Base-by-base conservation (phyloP, 495 filamentous ascomycete species). In the Terfezia claveryi region DNA sequence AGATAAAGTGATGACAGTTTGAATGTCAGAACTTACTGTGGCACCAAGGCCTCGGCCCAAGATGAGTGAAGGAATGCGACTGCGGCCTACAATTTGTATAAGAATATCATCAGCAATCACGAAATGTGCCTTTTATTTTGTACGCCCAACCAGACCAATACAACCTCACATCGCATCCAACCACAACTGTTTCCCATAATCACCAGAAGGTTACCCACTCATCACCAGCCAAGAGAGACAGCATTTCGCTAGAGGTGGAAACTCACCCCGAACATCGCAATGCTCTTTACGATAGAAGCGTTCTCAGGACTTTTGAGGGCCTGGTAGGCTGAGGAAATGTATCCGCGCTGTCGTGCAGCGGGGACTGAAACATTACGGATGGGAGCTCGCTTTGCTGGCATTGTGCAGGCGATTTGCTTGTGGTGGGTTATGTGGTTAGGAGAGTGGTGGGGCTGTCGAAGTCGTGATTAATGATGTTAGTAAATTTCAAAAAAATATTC, bases 61-160 rank as follows among this genome's bases (percentile, higher is more conserved):
- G 76, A 78, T 71, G 79, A 82, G 64, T 80, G 73, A 59, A 87
- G 71, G 71, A 87, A 83, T 51, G 81, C 78, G 50, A 87, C 74
- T 57, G 80, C 80, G 59, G 74, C 78, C 82, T 86, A 61, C 14
- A 64, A 49, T 38, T 8, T 23, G 36, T 46, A 56, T 49, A 53
- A n/a, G 20, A 8, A 27, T 27, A 27, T 23, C 8, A 23, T 16
- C 23, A 36, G 23, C 37, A 2, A 12, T 37, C 10, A 8, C 8
- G 55, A 20, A 37, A 36, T 9, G 14, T 8, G 12, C 41, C 20
- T 20, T 46, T 46, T 46, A 14, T 14, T n/a, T n/a, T 46, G 8
- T 46, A 20, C 12, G 8, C 12, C 41, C 12, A 46, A 46, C 12
- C 14, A 46, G 14, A 46, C 17, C 41, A 46, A 14, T 14, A 14